These are phyloP conservation scores for Sclerotinia nivalis DNA, from an alignment of 2,329 filamentous ascomycete genomes.

Conservation along the genomic window DNA sequence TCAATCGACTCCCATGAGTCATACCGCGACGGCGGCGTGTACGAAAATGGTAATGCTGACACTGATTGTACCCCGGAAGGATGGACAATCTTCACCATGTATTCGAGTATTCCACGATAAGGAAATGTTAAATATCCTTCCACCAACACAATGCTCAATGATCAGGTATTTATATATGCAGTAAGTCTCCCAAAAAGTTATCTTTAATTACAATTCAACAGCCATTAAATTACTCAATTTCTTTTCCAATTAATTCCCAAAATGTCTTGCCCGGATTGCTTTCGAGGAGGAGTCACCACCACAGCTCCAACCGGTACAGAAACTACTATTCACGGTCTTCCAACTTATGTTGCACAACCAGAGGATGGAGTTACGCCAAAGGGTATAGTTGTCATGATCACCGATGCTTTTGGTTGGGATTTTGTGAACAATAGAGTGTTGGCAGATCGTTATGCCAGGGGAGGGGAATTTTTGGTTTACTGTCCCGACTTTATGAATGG, in stretches of 20 bases:
- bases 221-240: neutral
- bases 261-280: constrained; percentile 38
- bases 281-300: constrained; percentile 45
- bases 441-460: constrained; percentile 51
- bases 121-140: neutral
- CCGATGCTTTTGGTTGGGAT: constrained; percentile 54
- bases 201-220: neutral
- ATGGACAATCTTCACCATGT: neutral
- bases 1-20: neutral
- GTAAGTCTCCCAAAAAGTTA: neutral
- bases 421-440: constrained; percentile 51
- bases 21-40: neutral
- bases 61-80: neutral
- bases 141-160: neutral
- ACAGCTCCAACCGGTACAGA: constrained; percentile 45
- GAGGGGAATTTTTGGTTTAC: constrained; percentile 49
- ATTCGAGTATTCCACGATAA: neutral
- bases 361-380: constrained; percentile 41
- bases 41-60: neutral
- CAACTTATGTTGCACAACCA: constrained; percentile 48
- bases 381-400: constrained; percentile 51
- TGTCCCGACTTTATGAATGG: constrained; percentile 55
- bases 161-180: neutral
- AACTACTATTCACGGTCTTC: constrained; percentile 47
- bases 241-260: neutral